Evolutionary conservation across 2,329 filamentous ascomycete species (phyloP).

Genomic region (Nigrospora sphaerica): DNA sequence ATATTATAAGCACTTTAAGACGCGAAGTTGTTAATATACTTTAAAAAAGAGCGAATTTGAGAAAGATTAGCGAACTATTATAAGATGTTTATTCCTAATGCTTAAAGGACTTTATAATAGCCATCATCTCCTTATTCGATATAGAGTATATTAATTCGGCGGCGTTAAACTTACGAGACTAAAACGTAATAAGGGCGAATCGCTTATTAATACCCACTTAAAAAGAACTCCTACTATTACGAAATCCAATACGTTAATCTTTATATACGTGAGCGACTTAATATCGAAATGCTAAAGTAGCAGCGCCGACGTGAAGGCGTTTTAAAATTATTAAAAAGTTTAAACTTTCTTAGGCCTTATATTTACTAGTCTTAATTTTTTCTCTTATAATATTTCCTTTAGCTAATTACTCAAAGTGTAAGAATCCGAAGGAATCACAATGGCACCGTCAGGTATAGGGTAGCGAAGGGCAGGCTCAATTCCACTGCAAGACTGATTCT

Average conservation of each 20-base stretch:
- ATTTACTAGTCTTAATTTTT: neutral
- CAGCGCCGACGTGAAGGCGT: neutral
- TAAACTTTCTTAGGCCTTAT: neutral
- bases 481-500: no score
- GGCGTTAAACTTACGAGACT: no score
- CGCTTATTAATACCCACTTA: neutral
- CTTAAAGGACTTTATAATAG: neutral
- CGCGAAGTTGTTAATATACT: conserved; percentile 2
- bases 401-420: neutral
- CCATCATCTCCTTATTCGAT: neutral
- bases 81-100: neutral
- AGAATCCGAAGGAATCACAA: no score
- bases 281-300: neutral
- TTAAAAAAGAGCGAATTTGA: no score
- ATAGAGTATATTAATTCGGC: neutral
- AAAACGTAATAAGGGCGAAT: no score
- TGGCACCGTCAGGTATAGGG: no score
- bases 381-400: neutral
- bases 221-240: neutral
- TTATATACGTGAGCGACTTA: neutral
- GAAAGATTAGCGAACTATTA: neutral
- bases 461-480: no score
- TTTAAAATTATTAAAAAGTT: neutral
- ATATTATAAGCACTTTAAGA: neutral
- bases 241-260: neutral